These are phyloP conservation scores for Nitzschia sp. DNA, from an alignment of 108 stramenopile species.

Conservation along the genomic window DNA sequence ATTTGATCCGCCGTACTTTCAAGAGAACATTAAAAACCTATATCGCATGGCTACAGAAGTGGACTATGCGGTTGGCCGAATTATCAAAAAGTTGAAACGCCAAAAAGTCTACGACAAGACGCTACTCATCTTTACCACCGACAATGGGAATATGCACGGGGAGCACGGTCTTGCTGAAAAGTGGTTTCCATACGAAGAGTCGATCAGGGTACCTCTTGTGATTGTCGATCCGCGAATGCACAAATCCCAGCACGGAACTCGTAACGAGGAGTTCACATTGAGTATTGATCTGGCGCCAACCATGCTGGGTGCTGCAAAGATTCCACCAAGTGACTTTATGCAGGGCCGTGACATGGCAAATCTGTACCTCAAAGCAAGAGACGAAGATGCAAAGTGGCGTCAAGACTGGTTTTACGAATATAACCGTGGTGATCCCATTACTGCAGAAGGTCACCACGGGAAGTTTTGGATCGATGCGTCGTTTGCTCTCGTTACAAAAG, in stretches of 20 bases:
- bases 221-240: conserved; percentile 84
- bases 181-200: conserved; percentile 82
- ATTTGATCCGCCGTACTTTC: conserved; percentile 64
- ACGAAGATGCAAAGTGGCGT: conserved; percentile 42
- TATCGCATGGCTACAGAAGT: conserved; percentile 85
- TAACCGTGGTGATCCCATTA: conserved; percentile 38
- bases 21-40: conserved; percentile 59
- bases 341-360: conserved; percentile 78
- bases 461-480: conserved; percentile 59
- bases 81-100: conserved; percentile 56
- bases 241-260: conserved; percentile 43
- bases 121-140: conserved; percentile 82
- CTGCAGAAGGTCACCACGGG: conserved; percentile 29
- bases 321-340: conserved; percentile 56
- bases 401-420: conserved; percentile 83
- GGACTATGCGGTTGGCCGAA: conserved; percentile 60
- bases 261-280: conserved; percentile 71
- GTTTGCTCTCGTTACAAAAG: conserved; percentile 78
- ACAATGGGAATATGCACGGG: conserved; percentile 81
- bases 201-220: conserved; percentile 78
- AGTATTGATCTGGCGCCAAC: conserved; percentile 83
- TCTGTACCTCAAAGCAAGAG: conserved; percentile 43
- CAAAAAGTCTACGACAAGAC: conserved; percentile 67
- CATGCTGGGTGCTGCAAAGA: conserved; percentile 65
- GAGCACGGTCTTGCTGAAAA: conserved; percentile 55